phyloP scores from a whole-genome alignment of 768 basidiomycete species.

The Pleurotus tuber-regium region DNA sequence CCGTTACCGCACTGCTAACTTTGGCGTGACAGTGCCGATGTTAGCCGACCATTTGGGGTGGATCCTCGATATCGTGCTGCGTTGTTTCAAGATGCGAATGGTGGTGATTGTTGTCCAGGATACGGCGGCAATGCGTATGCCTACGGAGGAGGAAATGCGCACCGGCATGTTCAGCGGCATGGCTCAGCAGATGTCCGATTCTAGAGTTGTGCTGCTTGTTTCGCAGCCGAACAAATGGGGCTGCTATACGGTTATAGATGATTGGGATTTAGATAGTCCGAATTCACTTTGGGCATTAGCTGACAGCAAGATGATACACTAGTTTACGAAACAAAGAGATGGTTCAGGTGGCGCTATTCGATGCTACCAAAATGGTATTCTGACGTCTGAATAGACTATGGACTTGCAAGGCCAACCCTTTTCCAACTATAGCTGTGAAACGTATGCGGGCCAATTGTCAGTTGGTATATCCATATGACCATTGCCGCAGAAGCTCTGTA shows the following conservation, averaged over 20 bases:
- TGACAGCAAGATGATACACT: not conserved
- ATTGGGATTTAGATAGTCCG: not conserved
- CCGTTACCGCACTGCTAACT: not conserved
- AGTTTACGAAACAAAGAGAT: too few species aligned
- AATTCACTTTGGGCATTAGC: not conserved
- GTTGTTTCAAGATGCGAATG: not conserved
- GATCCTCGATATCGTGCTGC: not conserved
- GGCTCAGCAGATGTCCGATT: not conserved
- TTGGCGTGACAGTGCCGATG: not conserved
- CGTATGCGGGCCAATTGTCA: too few species aligned
- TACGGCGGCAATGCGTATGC: not conserved
- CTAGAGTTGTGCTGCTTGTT: not conserved
- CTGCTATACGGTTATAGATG: not conserved
- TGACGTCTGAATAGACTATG: too few species aligned
- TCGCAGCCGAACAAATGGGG: not conserved
- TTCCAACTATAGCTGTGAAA: too few species aligned
- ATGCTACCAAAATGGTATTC: too few species aligned
- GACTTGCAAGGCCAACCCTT: too few species aligned
- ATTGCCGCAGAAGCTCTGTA: not conserved
- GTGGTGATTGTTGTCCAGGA: not conserved
- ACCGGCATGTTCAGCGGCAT: not conserved
- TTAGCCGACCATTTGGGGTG: not conserved
- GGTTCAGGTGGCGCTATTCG: too few species aligned
- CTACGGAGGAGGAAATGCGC: not conserved
- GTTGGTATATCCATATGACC: not conserved